These are phyloP conservation scores for Sporothrix schenckii DNA, from an alignment of 2,329 filamentous ascomycete genomes.

Conservation along the genomic window DNA sequence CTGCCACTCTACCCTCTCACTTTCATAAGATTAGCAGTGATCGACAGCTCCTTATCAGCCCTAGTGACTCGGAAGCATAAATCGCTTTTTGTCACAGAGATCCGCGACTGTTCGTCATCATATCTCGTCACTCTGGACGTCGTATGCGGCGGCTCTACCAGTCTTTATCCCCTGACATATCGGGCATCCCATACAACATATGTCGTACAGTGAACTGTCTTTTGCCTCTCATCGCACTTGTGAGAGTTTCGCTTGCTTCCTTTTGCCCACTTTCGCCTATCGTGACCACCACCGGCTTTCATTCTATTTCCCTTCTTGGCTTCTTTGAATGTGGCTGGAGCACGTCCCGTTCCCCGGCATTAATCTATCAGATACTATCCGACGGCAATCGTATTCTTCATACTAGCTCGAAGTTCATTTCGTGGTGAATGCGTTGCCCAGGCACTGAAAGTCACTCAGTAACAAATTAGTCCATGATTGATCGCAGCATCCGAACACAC, in stretches of 20 bases:
- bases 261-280: background rate
- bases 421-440: conserved; percentile 16
- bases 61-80: conserved; percentile 9
- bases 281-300: background rate
- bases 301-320: background rate
- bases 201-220: background rate
- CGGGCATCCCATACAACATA: no score
- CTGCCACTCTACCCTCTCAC: background rate
- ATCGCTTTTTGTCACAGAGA: background rate
- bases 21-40: conserved; percentile 17
- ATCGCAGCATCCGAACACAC: background rate
- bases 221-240: background rate
- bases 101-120: conserved; percentile 21
- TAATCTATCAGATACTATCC: conserved; percentile 22
- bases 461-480: background rate
- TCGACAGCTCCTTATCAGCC: background rate
- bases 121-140: conserved; percentile 9
- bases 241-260: background rate
- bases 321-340: background rate
- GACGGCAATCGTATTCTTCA: background rate
- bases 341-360: conserved; percentile 6
- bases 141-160: conserved; percentile 7
- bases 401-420: background rate
- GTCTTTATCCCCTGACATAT: background rate
- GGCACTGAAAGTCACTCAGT: background rate